phyloP scores from a whole-genome alignment of 805 yeast genomes.

The Wickerhamiella azyma region DNA sequence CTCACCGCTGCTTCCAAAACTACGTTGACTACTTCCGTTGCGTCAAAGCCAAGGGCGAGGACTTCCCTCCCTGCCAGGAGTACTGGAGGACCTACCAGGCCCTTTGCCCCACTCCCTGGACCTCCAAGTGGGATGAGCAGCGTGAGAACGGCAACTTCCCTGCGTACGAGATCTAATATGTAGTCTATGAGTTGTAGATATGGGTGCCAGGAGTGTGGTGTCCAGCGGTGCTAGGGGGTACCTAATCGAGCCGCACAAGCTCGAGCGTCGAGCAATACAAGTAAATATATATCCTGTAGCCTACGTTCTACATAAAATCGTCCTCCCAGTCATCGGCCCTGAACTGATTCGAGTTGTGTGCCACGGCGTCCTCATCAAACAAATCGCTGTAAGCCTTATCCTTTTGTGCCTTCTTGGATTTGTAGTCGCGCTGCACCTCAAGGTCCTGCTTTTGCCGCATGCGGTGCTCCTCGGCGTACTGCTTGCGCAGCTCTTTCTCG shows the following conservation, averaged over 20 bases:
- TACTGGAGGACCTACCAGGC: conserved; percentile 85
- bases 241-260: too few species aligned
- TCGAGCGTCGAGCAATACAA: too few species aligned
- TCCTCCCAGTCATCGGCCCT: conserved; percentile 44
- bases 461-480: conserved; percentile 25
- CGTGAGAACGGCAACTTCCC: conserved; percentile 42
- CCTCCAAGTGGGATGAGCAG: conserved; percentile 31
- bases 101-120: conserved; percentile 30
- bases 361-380: conserved; percentile 34
- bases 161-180: conserved; percentile 22
- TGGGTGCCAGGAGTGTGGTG: too few species aligned
- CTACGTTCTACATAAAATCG: conserved; percentile 40
- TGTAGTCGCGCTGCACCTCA: conserved; percentile 22
- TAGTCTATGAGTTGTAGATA: background rate
- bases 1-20: conserved; percentile 96
- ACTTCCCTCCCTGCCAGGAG: conserved; percentile 92
- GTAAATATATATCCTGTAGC: too few species aligned
- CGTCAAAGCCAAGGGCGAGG: conserved; percentile 93
- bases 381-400: conserved; percentile 36
- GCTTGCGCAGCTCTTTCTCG: conserved; percentile 26
- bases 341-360: conserved; percentile 34
- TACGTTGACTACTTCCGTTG: conserved; percentile 98
- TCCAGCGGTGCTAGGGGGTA: too few species aligned
- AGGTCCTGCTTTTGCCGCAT: conserved; percentile 31
- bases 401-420: conserved; percentile 24